Evolutionary conservation across 2,329 filamentous ascomycete genomes (phyloP), one percentile per base, ranked within the genome.

Genomic region (Penicillium palitans): DNA sequence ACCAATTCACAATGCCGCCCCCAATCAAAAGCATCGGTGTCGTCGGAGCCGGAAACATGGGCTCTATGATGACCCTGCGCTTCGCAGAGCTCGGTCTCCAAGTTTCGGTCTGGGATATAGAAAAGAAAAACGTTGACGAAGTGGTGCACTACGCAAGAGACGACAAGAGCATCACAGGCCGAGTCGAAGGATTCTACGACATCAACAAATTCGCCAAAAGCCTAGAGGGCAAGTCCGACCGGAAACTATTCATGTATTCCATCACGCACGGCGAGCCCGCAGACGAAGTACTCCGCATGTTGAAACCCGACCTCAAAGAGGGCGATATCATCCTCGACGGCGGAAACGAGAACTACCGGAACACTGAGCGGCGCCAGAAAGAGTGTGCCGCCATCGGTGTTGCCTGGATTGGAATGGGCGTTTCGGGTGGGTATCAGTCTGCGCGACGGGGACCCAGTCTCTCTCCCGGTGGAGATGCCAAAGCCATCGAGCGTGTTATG

Each of bases 251-350:
- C 61, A 70, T 77, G 31, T 77, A 77, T 57, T 76, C 74, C 7
- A 73, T 77, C 51, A 77, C 75, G 6, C 74, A 77, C 46, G 75
- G 75, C 9, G 58, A 68, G 5, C 73, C 75, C 0, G 74, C 74
- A 2, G 75, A 77, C 52, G 71, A 68, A 0, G 72, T 75, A 5
- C 58, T 77, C 25, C 60, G 46, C 17, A 68, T 69, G 66, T 70
- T 86, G 29, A 77, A 79, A 62, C 77, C 79, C 1, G 76, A 83
- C 60, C 74, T 90, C 4, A 78, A 80, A 19, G 76, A 77, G 45
- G 84, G 83, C 15, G 87, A 90, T 68, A 84, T 90, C 52, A 84
- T 90, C 55, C 79, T 90, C 33, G 87, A 90, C 67, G 85, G 84
- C 10, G 85, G 84, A 0, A 90, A 90, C 66, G 87, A 90, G 72